Conservation (phyloP, 2,329 filamentous ascomycete genomes). For the Hypoxylon rubiginosum region DNA sequence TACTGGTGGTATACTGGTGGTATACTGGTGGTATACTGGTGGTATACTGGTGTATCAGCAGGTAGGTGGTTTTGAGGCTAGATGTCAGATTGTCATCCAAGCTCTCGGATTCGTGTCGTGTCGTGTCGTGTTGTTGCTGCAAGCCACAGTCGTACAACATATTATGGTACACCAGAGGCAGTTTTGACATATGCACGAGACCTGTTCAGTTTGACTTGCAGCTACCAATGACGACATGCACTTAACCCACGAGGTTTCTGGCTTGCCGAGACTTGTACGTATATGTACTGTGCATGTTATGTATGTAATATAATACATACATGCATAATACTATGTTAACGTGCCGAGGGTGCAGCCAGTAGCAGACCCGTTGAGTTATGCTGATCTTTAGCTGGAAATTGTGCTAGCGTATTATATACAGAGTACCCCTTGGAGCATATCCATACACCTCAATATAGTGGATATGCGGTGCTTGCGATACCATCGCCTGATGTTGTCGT, state of each 20-base stretch:
- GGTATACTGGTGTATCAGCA: not conserved
- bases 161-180: not conserved
- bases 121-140: not conserved
- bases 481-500: not conserved
- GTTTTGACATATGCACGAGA: not conserved
- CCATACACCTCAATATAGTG: not conserved
- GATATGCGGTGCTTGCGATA: not conserved
- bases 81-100: constrained; percentile 10
- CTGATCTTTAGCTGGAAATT: not conserved
- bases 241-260: constrained; percentile 8
- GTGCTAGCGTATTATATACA: not conserved
- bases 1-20: too few relatives aligned
- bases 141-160: constrained; percentile 2
- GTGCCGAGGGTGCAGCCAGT: not conserved
- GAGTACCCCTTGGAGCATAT: not conserved
- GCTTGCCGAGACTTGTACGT: not conserved
- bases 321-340: too few relatives aligned
- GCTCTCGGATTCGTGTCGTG: constrained; percentile 10
- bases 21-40: too few relatives aligned
- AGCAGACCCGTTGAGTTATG: not conserved
- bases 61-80: constrained; percentile 6
- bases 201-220: not conserved
- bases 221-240: constrained; percentile 23
- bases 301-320: not conserved
- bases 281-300: not conserved